Evolutionary conservation across 1,139 yeast species (phyloP), one percentile per base, ranked within the genome.

Genomic region (Lodderomyces orthopsilosis): DNA sequence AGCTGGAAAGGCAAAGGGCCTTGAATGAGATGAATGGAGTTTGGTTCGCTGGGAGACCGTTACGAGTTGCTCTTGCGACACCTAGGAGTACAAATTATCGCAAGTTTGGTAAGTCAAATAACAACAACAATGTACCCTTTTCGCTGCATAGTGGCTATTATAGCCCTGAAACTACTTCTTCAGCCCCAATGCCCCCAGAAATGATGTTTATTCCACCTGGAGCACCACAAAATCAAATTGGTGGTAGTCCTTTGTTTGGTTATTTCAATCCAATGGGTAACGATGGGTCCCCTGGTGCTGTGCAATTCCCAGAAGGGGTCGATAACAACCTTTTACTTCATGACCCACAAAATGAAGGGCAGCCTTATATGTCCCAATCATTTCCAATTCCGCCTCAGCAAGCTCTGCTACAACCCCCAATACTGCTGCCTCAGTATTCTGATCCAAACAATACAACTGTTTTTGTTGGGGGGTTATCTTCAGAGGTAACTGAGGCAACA

Each of bases 371-470:
- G 27, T 17, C 23, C 12, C 40, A 7, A 4, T 18, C 40, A 8
- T 19, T 19, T 6, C 24, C 14, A n/a, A 12, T 34, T 34, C 26
- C 19, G 6, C 34, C 34, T 12, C 47, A 46, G 17, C 81, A 79
- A 49, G 39, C 23, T 2, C 52, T 41, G 13, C 46, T 44, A 23
- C 46, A 37, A 5, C 43, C 35, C 2, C 53, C 46, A 9, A n/a
- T 30, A 15, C 34, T n/a, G 15, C 49, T 43, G 21, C 81, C 79
- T 48, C 61, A 63, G 26, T 84, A 69, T 57, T 73, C 84, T 35
- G 95, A 89, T 57, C 90, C 91, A 15, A 82, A 77, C 58, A 90
- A 89, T 61, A 88, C 96, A 10, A 90, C 97, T 0, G 96, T 90
- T n/a, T 90, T 90, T 61, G 93, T 90, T 18, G 97, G 97, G 21